Evolutionary conservation across 129 eudicot genomes (phyloP).

Genomic region (Flaveria robusta): DNA sequence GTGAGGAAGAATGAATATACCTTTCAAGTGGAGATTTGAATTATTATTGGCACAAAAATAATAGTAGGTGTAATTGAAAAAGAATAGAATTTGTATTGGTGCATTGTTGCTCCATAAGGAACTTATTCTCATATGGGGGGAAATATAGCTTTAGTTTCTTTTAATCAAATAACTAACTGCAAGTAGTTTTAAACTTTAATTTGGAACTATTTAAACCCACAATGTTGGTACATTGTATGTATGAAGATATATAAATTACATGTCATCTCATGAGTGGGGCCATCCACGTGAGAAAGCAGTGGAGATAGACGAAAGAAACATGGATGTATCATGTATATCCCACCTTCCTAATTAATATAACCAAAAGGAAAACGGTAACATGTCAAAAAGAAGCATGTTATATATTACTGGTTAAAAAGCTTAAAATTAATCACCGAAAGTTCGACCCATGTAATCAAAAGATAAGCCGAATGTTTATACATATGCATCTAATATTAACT

Average conservation of each 20-base stretch:
- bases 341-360: constrained; percentile 37
- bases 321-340: constrained; percentile 28
- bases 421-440: too few relatives aligned
- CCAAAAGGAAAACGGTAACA: neutral
- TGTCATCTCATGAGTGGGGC: constrained; percentile 21
- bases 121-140: constrained; percentile 44
- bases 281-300: constrained; percentile 35
- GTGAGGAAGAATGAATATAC: constrained; percentile 34
- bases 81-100: constrained; percentile 45
- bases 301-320: neutral
- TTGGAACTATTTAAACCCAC: constrained; percentile 45
- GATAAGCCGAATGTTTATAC: too few relatives aligned
- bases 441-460: too few relatives aligned
- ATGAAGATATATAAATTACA: constrained; percentile 33
- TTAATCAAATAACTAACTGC: constrained; percentile 22
- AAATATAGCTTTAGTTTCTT: constrained; percentile 19
- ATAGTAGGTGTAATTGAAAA: constrained; percentile 23
- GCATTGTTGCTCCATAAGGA: constrained; percentile 46
- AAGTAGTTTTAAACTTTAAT: constrained; percentile 30
- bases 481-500: too few relatives aligned
- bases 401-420: too few relatives aligned
- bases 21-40: constrained; percentile 45
- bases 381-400: too few relatives aligned
- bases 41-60: constrained; percentile 55
- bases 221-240: constrained; percentile 35